phyloP scores from a whole-genome alignment of 139 green algal genomes.

The Tetraselmis striata region DNA sequence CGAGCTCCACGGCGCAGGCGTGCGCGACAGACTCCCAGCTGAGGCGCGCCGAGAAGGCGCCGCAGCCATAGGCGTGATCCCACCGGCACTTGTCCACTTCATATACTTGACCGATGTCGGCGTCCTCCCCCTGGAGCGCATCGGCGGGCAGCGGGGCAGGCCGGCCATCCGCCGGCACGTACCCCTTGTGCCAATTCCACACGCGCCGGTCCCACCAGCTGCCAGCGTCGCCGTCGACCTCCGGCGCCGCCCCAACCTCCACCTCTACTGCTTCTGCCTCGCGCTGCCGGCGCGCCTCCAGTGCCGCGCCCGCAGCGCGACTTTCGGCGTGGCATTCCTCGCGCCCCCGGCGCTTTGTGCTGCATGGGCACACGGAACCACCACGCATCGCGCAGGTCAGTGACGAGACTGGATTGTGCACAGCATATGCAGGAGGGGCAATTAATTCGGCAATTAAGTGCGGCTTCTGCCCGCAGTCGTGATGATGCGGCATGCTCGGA shows the following conservation, averaged over 20 bases:
- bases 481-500: too few species aligned
- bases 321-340: background rate
- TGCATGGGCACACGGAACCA: too few species aligned
- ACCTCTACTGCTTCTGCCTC: background rate
- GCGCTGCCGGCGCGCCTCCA: background rate
- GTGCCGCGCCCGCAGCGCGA: background rate
- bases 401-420: too few species aligned
- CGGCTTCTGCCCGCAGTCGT: too few species aligned
- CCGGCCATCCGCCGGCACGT: background rate
- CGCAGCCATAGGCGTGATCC: background rate
- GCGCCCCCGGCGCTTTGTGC: background rate
- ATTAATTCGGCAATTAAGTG: too few species aligned
- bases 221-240: background rate
- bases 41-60: background rate
- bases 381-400: too few species aligned
- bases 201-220: background rate
- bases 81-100: background rate
- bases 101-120: background rate
- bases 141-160: background rate
- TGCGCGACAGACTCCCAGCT: background rate
- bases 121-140: background rate
- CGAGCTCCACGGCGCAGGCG: background rate
- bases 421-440: too few species aligned
- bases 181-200: background rate
- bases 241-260: background rate